Evolutionary conservation across 768 basidiomycete species (phyloP), one percentile per base, ranked within the genome.

Genomic region (Sarcomyxa edulis): DNA sequence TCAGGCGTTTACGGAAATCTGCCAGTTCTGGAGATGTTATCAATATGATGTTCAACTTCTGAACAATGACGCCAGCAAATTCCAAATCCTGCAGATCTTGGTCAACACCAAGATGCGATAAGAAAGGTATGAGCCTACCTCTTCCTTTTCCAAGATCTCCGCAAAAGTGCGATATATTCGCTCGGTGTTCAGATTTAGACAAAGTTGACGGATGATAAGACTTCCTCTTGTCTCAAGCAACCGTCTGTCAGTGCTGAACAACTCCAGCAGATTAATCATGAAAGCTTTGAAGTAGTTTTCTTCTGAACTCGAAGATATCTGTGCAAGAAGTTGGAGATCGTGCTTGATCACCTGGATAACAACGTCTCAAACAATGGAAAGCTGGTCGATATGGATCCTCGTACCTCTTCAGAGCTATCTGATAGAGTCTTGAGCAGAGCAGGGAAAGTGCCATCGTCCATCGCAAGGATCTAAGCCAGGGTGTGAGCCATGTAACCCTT

Each of bases 391-490:
- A n/a, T n/a, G n/a, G 2, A 18, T 15, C 18, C 21, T 41, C 66
- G 18, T 45, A 84, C 92, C 70, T 96, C 93, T 60, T 98, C 95
- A 4, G 95, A 96, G 4, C 84, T 85, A 55, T 99, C 96, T 2
- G 95, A 98, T 28, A 99, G 62, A 0, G 90, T 96, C 66, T 98
- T 98, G 32, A 99, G 69, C 43, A 99, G 62, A 1, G 92, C 91
- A 15, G 94, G 93, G 62, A 98, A 97, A 2, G 94, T 97, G 12
- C 91, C 93, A 49, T 97, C 95, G 51, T 97, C 91, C 79, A 95
- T 86, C 0, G 91, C 86, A 30, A 98, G 66, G 45, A 96, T 95
- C 94, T 97, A 50, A 12, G 4, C 6, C n/a, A 22, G 35, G 19
- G 21, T 5, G 36, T 40, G 15, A 40, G 22, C 9, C 20, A 18